Conservation (phyloP, 768 basidiomycete species). For the Cytidiella melzeri region DNA sequence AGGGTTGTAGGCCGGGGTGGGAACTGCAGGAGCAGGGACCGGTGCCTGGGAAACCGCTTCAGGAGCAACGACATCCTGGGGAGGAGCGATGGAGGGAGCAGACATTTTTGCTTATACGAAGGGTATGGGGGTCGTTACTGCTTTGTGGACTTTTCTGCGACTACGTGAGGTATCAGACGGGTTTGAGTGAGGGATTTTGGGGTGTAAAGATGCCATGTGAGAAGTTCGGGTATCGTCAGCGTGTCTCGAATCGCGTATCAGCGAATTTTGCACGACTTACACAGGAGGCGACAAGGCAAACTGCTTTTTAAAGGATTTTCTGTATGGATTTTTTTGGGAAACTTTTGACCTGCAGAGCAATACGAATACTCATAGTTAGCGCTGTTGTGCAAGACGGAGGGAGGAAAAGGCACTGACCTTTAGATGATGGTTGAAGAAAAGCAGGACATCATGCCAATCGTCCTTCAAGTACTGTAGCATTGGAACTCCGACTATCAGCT, state of each 20-base stretch:
- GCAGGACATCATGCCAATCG: slow-evolving; percentile 15
- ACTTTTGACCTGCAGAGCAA: slow-evolving; percentile 47
- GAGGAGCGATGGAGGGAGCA: slow-evolving; percentile 27
- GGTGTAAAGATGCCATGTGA: too few relatives aligned
- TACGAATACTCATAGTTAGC: neutral
- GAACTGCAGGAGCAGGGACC: slow-evolving; percentile 38
- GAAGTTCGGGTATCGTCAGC: slow-evolving; percentile 9
- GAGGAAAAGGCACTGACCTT: slow-evolving; percentile 32
- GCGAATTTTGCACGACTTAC: slow-evolving; percentile 32
- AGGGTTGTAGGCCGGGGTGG: slow-evolving; percentile 50
- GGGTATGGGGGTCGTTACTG: slow-evolving; percentile 73
- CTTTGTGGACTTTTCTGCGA: slow-evolving; percentile 81
- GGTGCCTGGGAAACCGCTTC: slow-evolving; percentile 49
- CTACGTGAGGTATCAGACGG: slow-evolving; percentile 30
- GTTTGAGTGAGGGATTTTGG: too few relatives aligned
- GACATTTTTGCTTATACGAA: slow-evolving; percentile 33
- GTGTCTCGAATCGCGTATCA: slow-evolving; percentile 14
- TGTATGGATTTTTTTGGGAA: slow-evolving; percentile 36
- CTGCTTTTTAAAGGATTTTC: slow-evolving; percentile 76
- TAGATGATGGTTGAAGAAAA: slow-evolving; percentile 65
- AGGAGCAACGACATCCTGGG: slow-evolving; percentile 33
- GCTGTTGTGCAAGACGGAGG: slow-evolving; percentile 16
- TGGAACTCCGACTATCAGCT: slow-evolving; percentile 33
- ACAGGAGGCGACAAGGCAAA: slow-evolving; percentile 71
- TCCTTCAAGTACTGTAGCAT: slow-evolving; percentile 15